Conservation (phyloP, 164 flowering plant genomes). For the Tinospora cordifolia region DNA sequence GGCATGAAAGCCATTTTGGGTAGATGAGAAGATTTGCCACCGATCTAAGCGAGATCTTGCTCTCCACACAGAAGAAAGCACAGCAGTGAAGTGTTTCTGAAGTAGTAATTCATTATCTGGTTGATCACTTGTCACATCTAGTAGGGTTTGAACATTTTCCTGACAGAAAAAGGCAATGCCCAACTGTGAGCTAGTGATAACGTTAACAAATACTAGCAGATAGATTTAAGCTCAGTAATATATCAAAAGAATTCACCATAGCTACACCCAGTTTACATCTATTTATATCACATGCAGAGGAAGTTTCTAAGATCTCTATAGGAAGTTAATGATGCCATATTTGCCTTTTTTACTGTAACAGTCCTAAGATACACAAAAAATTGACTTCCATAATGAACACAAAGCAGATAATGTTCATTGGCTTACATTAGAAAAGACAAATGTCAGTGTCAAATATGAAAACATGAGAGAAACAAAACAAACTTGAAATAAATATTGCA, state of each 20-base stretch:
- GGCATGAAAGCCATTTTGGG: conserved; percentile 26
- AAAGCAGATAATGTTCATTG: too few relatives aligned
- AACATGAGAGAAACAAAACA: background rate
- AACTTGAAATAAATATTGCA: background rate
- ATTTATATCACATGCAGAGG: background rate
- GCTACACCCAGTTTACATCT: background rate
- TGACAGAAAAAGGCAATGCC: conserved; percentile 18
- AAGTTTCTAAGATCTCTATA: background rate
- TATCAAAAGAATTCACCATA: too few relatives aligned
- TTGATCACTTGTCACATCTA: conserved; percentile 58
- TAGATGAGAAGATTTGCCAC: conserved; percentile 21
- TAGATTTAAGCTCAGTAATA: background rate
- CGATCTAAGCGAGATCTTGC: conserved; percentile 20
- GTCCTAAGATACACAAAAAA: too few relatives aligned
- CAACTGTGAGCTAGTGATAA: too few relatives aligned
- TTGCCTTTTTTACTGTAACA: too few relatives aligned
- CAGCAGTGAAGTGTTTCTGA: conserved; percentile 83
- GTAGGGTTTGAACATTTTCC: conserved; percentile 60
- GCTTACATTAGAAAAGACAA: too few relatives aligned
- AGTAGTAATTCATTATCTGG: conserved; percentile 68
- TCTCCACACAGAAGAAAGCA: conserved; percentile 84
- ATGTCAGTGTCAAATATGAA: too few relatives aligned
- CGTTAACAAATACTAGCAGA: background rate
- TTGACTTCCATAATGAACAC: too few relatives aligned
- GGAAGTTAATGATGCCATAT: background rate